Percentiles rank a stretch among this genome's conserved stretches.
Evolutionary conservation across 208 protist species (phyloP).

Genomic region (Acanthamoeba lenticulata): DNA sequence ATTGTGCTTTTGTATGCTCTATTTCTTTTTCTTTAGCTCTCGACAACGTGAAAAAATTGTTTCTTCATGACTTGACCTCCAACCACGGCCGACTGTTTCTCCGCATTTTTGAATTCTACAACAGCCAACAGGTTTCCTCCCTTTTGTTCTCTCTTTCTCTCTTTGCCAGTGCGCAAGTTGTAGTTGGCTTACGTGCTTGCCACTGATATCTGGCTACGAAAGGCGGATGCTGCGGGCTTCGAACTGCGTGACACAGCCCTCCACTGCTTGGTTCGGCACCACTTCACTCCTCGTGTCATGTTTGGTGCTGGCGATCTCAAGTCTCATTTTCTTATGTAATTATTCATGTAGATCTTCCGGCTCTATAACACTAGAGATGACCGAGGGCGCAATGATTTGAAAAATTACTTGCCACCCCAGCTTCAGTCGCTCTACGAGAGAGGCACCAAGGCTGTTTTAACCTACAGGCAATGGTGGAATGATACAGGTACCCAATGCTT

Average conservation of each 20-base stretch:
- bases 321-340: not conserved
- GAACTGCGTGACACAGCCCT: slow-evolving; percentile 5
- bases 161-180: not conserved
- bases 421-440: not conserved
- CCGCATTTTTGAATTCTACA: slow-evolving; percentile 57
- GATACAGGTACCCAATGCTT: not conserved
- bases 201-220: not conserved
- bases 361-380: not conserved
- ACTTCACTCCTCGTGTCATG: not conserved
- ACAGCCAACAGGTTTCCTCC: not conserved
- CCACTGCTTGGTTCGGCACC: slow-evolving; percentile 1
- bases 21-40: not conserved
- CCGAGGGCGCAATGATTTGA: not conserved
- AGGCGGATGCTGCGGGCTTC: not conserved
- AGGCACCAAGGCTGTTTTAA: not conserved
- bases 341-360: not conserved
- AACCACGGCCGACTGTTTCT: not conserved
- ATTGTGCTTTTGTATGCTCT: not conserved
- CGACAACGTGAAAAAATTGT: slow-evolving; percentile 46
- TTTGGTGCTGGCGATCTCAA: not conserved
- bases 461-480: slow-evolving; percentile 50
- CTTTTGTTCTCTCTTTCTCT: not conserved
- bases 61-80: slow-evolving; percentile 18
- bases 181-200: not conserved
- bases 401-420: not conserved